A percentile compares a stretch with the other conserved stretches of the same genome.
These are phyloP conservation scores for Ophiobolus disseminans DNA, from an alignment of 2,329 filamentous ascomycete genomes.

Conservation along the genomic window DNA sequence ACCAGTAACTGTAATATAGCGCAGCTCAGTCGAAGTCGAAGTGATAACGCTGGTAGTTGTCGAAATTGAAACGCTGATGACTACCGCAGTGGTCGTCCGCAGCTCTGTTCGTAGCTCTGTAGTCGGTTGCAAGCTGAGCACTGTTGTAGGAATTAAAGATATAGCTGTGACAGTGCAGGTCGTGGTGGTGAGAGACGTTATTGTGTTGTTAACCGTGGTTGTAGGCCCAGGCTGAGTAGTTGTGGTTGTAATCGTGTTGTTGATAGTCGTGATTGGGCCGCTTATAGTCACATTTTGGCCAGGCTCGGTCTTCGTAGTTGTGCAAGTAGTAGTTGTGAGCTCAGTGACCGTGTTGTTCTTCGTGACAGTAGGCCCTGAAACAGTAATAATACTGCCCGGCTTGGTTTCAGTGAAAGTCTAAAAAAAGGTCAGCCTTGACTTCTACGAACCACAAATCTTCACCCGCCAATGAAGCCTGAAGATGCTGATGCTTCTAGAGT, in stretches of 20 bases:
- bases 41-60: constrained; percentile 24
- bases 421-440: not conserved
- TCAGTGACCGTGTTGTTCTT: constrained; percentile 22
- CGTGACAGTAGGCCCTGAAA: constrained; percentile 13
- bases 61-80: constrained; percentile 24
- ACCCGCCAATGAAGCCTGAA: too few relatives aligned
- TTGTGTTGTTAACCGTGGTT: constrained; percentile 17
- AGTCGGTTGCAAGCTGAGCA: constrained; percentile 12
- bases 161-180: constrained; percentile 26
- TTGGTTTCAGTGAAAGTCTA: constrained; percentile 2
- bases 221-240: constrained; percentile 1
- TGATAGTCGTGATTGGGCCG: constrained; percentile 9
- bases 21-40: constrained; percentile 4
- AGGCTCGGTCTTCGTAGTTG: constrained; percentile 3
- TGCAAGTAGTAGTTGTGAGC: not conserved
- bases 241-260: too few relatives aligned
- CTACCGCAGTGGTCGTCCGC: constrained; percentile 12
- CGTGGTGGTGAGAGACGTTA: constrained; percentile 14
- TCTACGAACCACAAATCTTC: too few relatives aligned
- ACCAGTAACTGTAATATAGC: not conserved
- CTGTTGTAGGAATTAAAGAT: constrained; percentile 28
- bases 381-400: not conserved
- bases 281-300: not conserved
- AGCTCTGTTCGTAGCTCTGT: constrained; percentile 7
- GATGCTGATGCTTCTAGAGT: too few relatives aligned